These are phyloP conservation scores for Trichosporon sp. DNA, from an alignment of 1,284 basidiomycete genomes.

Conservation along the genomic window DNA sequence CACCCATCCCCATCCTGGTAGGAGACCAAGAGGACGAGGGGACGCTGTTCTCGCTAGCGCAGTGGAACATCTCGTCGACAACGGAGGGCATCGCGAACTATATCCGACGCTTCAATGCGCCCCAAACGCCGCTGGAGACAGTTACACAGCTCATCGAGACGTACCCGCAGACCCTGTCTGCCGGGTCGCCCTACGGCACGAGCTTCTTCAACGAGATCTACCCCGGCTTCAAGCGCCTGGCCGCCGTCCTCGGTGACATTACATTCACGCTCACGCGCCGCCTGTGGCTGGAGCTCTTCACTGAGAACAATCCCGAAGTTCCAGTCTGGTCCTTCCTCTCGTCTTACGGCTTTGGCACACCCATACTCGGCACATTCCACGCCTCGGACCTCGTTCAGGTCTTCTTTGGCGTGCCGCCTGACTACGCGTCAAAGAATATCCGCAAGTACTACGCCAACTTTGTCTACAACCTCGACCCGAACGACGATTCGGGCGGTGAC, in stretches of 20 bases:
- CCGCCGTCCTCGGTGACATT: slow-evolving; percentile 14
- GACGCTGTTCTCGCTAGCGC: slow-evolving; percentile 24
- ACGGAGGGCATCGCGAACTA: slow-evolving; percentile 13
- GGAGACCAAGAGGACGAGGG: slow-evolving; percentile 26
- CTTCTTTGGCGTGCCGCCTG: slow-evolving; percentile 16
- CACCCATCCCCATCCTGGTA: slow-evolving; percentile 17
- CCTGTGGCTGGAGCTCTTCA: slow-evolving; percentile 3
- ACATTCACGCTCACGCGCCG: slow-evolving; percentile 18
- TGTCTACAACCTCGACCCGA: slow-evolving; percentile 21
- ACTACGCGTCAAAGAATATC: slow-evolving; percentile 12
- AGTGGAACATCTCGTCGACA: slow-evolving; percentile 22
- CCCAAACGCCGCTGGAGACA: slow-evolving; percentile 14
- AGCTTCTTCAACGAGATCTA: slow-evolving; percentile 18
- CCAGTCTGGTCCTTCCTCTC: slow-evolving; percentile 20
- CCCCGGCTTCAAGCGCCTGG: slow-evolving; percentile 19
- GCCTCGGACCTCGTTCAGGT: slow-evolving; percentile 17
- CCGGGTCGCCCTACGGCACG: slow-evolving; percentile 22
- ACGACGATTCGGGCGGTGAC: slow-evolving; percentile 12
- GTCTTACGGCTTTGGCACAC: slow-evolving; percentile 13
- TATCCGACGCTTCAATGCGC: slow-evolving; percentile 25
- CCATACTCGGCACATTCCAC: slow-evolving; percentile 17
- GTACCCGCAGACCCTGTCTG: slow-evolving; percentile 12
- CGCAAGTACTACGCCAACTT: slow-evolving; percentile 21
- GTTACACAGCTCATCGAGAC: slow-evolving; percentile 12
- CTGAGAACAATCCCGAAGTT: slow-evolving; percentile 7